Evolutionary conservation across 495 filamentous ascomycete species (phyloP).

Genomic region (Penicillium coprophilum): DNA sequence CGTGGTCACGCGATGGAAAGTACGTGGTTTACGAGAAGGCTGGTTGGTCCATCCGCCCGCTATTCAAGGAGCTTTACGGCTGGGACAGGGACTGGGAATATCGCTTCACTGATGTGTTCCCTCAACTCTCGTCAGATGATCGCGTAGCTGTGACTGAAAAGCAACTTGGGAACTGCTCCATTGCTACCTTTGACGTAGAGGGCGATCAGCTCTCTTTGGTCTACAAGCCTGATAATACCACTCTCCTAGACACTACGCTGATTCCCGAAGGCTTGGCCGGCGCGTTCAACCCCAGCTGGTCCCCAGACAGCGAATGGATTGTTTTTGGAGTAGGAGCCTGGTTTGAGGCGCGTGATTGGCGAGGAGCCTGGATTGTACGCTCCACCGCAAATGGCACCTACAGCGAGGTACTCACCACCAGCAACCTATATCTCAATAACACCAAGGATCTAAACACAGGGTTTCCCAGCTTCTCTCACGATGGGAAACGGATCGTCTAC

Average conservation of each 20-base stretch:
- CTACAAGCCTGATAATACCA: slow-evolving; percentile 14
- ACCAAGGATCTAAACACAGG: slow-evolving; percentile 28
- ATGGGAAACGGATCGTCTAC: slow-evolving; percentile 34
- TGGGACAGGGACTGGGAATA: slow-evolving; percentile 37
- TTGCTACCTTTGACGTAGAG: slow-evolving; percentile 20
- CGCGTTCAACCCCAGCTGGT: slow-evolving; percentile 34
- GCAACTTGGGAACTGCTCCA: slow-evolving; percentile 31
- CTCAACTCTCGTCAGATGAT: slow-evolving; percentile 23
- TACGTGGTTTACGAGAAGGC: slow-evolving; percentile 32
- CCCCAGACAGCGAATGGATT: slow-evolving; percentile 30
- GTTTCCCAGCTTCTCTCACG: slow-evolving; percentile 32
- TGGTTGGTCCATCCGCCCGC: slow-evolving; percentile 24
- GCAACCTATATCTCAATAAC: slow-evolving; percentile 9
- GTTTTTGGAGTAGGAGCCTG: slow-evolving; percentile 34
- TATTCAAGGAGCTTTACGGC: slow-evolving; percentile 31
- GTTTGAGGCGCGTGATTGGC: slow-evolving; percentile 27
- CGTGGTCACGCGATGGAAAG: slow-evolving; percentile 32
- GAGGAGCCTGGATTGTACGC: slow-evolving; percentile 27
- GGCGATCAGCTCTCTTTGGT: slow-evolving; percentile 13
- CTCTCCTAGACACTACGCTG: slow-evolving; percentile 7
- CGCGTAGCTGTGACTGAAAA: slow-evolving; percentile 30
- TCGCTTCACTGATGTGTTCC: slow-evolving; percentile 38
- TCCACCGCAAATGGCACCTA: slow-evolving; percentile 26
- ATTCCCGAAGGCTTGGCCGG: slow-evolving; percentile 20
- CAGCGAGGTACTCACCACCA: slow-evolving; percentile 25